Percentiles rank a stretch among this genome's conserved stretches.
Evolutionary conservation across 768 basidiomycete genomes (phyloP).

Genomic region (Tulasnella sp.): DNA sequence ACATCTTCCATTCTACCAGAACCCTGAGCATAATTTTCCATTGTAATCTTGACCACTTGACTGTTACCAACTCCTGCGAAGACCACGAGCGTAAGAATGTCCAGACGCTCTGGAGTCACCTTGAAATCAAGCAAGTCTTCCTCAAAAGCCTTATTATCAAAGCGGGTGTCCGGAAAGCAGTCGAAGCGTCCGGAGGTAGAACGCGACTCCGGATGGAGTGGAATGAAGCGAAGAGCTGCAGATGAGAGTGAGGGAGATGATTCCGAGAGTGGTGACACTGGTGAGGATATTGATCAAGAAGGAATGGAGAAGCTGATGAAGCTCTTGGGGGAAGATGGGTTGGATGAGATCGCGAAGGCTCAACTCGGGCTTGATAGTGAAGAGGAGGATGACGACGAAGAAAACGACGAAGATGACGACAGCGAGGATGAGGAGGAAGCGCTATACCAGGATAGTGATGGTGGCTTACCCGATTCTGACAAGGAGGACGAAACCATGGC

Average conservation of each 20-base stretch:
- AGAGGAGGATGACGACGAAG: constrained; percentile 21
- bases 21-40: too few species aligned
- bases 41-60: too few species aligned
- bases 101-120: too few species aligned
- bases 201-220: not conserved
- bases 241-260: constrained; percentile 26
- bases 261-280: constrained; percentile 19
- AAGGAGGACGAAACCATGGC: constrained; percentile 25
- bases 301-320: constrained; percentile 47
- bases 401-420: constrained; percentile 19
- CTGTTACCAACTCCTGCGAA: too few species aligned
- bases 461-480: too few species aligned
- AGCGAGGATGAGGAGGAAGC: constrained; percentile 24
- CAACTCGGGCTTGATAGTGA: constrained; percentile 37
- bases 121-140: not conserved
- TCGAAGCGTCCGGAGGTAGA: not conserved
- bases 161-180: too few species aligned
- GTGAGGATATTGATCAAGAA: constrained; percentile 35
- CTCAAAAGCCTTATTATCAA: not conserved
- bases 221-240: constrained; percentile 6
- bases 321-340: constrained; percentile 48
- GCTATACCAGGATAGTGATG: constrained; percentile 14
- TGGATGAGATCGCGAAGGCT: constrained; percentile 51
- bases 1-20: too few species aligned
- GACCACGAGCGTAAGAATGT: too few species aligned